phyloP scores from a whole-genome alignment of 306 rosid genomes.

The Sindora glabra region DNA sequence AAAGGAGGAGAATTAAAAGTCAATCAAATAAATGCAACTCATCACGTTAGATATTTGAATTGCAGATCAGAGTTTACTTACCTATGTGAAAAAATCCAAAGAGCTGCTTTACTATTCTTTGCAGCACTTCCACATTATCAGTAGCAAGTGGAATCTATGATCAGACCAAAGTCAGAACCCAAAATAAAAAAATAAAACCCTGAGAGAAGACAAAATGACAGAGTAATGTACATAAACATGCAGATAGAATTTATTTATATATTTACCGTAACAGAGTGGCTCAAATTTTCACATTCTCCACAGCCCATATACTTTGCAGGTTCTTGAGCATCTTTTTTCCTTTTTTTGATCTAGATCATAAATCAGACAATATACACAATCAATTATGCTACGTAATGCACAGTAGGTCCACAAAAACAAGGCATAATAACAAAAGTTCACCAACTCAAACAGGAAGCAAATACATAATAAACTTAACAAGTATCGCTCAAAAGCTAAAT shows the following conservation, averaged over 20 bases:
- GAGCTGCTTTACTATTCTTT: conserved; percentile 66
- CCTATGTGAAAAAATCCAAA: conserved; percentile 70
- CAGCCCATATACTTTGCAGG: conserved; percentile 90
- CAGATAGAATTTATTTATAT: conserved; percentile 8
- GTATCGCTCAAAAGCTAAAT: background rate
- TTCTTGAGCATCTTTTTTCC: conserved; percentile 73
- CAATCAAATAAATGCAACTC: no score
- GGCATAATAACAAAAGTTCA: background rate
- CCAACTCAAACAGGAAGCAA: conserved; percentile 15
- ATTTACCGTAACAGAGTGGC: conserved; percentile 78
- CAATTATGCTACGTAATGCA: background rate
- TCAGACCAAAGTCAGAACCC: conserved; percentile 16
- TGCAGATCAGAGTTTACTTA: conserved; percentile 19
- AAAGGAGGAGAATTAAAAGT: background rate
- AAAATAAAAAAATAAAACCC: conserved; percentile 13
- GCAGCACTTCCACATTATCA: conserved; percentile 75
- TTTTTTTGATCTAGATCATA: conserved; percentile 63
- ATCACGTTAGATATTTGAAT: no score
- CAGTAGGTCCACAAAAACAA: conserved; percentile 10
- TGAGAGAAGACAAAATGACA: background rate
- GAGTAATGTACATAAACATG: background rate
- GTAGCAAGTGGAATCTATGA: conserved; percentile 79
- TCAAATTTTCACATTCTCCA: conserved; percentile 94
- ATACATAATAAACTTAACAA: conserved; percentile 6
- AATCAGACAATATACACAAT: background rate